Evolutionary conservation across 1,284 basidiomycete species (phyloP).

Genomic region (Xanthoconium separans): DNA sequence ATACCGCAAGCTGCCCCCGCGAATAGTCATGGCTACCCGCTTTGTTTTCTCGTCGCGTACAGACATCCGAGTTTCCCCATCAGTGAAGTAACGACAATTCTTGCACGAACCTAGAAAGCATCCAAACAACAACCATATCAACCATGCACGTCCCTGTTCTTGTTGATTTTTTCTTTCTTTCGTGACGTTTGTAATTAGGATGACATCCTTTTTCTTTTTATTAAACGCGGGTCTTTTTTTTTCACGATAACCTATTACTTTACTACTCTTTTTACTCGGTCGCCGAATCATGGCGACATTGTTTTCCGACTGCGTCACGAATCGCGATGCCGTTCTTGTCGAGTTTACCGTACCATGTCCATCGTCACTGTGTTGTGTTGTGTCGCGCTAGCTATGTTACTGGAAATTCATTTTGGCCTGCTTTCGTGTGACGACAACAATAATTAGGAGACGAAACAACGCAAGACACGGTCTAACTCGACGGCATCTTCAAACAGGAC

Average conservation of each 20-base stretch:
- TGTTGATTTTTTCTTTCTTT: conserved; percentile 1
- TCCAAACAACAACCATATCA: conserved; percentile 27
- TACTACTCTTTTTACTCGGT: conserved; percentile 16
- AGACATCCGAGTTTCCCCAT: conserved; percentile 3
- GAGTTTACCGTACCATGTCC: conserved; percentile 21
- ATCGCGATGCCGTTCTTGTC: conserved; percentile 11
- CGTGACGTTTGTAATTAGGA: not conserved
- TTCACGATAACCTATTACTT: conserved; percentile 13
- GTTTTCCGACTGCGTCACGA: not conserved
- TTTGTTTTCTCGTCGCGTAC: not conserved
- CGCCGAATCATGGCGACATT: conserved; percentile 2
- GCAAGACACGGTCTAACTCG: conserved; percentile 36
- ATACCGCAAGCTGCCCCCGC: not conserved
- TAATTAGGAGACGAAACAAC: not conserved
- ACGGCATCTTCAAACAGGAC: conserved; percentile 78
- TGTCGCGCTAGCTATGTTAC: conserved; percentile 26
- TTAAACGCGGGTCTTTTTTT: not conserved
- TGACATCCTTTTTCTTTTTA: not conserved
- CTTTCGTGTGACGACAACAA: not conserved
- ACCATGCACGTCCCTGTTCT: conserved; percentile 19
- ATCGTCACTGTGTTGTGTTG: conserved; percentile 26
- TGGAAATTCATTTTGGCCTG: conserved; percentile 12
- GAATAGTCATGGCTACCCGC: not conserved
- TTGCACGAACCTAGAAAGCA: conserved; percentile 29
- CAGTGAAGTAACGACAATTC: conserved; percentile 15